Conservation (phyloP, 805 yeast genomes). For the Candida incommunis region DNA sequence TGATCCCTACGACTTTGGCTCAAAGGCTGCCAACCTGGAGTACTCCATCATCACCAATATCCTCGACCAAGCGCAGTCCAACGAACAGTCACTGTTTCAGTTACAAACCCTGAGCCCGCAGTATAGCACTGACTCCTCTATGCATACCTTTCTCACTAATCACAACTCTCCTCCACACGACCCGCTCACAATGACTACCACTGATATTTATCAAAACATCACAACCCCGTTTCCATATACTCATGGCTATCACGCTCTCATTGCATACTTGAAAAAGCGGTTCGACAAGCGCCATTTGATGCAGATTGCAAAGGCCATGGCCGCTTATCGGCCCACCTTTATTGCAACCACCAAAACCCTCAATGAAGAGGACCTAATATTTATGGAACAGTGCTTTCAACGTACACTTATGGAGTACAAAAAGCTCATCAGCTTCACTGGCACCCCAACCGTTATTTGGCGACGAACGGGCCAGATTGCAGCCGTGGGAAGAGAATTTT, state of each 20-base stretch:
- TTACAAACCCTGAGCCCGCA: background rate
- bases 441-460: conserved; percentile 77
- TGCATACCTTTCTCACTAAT: background rate
- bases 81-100: background rate
- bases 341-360: conserved; percentile 62
- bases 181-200: conserved; percentile 7
- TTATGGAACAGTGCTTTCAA: conserved; percentile 45
- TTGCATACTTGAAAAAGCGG: conserved; percentile 37
- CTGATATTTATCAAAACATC: conserved; percentile 50
- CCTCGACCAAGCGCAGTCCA: conserved; percentile 6
- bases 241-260: conserved; percentile 45
- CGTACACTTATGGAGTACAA: conserved; percentile 45
- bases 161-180: background rate
- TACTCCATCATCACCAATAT: conserved; percentile 22
- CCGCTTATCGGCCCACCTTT: conserved; percentile 51
- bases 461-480: conserved; percentile 77
- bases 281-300: conserved; percentile 27
- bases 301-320: conserved; percentile 29
- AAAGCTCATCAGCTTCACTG: conserved; percentile 35
- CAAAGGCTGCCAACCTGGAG: conserved; percentile 23
- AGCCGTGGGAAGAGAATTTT: conserved; percentile 61
- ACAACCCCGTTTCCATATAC: conserved; percentile 47
- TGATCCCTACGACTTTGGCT: conserved; percentile 3
- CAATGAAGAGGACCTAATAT: conserved; percentile 55
- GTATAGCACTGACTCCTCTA: background rate